Evolutionary conservation across 805 yeast species (phyloP).

Genomic region (Metschnikowia noctiluminum): DNA sequence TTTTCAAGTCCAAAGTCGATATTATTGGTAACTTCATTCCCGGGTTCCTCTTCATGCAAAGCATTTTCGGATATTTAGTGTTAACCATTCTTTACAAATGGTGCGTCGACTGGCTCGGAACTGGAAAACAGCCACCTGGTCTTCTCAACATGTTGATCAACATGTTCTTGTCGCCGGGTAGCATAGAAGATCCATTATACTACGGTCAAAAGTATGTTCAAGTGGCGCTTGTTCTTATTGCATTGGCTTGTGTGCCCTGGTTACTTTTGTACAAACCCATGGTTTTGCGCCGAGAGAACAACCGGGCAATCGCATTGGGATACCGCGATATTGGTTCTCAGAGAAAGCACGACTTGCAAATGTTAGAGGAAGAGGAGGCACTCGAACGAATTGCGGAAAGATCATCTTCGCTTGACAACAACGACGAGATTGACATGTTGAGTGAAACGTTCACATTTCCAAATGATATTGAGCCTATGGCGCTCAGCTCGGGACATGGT

Average conservation of each 20-base stretch:
- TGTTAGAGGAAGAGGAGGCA: conserved; percentile 41
- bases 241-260: conserved; percentile 75
- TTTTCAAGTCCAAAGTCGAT: conserved; percentile 59
- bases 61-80: conserved; percentile 69
- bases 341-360: conserved; percentile 26
- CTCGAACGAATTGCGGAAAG: conserved; percentile 11
- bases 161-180: conserved; percentile 75
- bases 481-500: conserved; percentile 24
- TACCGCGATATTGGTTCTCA: conserved; percentile 36
- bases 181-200: conserved; percentile 60
- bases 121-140: conserved; percentile 65
- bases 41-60: conserved; percentile 70
- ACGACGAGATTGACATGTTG: conserved; percentile 17
- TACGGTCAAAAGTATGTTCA: conserved; percentile 65
- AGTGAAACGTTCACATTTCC: conserved; percentile 28
- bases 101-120: conserved; percentile 66
- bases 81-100: conserved; percentile 70
- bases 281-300: conserved; percentile 33
- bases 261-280: conserved; percentile 64
- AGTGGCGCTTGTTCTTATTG: conserved; percentile 52
- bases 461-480: conserved; percentile 35
- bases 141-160: conserved; percentile 70
- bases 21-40: conserved; percentile 72
- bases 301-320: conserved; percentile 32
- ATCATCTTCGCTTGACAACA: neutral